Evolutionary conservation across 139 green algal species (phyloP).

Genomic region (Zygnema cylindricum): DNA sequence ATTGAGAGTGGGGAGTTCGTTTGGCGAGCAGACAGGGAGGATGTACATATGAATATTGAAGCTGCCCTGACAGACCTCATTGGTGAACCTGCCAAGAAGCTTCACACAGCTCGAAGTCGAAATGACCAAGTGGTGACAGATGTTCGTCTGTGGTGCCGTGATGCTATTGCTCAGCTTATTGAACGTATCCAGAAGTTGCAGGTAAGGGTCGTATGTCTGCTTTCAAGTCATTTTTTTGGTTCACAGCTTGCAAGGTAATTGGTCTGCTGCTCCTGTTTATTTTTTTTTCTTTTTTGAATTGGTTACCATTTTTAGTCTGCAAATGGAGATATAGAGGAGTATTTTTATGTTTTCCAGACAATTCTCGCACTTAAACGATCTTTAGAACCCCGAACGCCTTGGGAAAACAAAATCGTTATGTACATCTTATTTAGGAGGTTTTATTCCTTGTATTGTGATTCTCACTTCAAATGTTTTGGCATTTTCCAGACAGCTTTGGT

Average conservation of each 20-base stretch:
- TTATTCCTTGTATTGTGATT: too few relatives aligned
- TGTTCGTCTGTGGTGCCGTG: constrained; percentile 90
- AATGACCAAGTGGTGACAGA: constrained; percentile 99
- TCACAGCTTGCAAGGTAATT: too few relatives aligned
- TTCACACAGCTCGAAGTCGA: constrained; percentile 93
- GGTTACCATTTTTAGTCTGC: neutral
- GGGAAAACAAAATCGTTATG: too few relatives aligned
- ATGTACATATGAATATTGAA: constrained; percentile 66
- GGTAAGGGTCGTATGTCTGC: too few relatives aligned
- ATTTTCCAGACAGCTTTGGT: constrained; percentile 50
- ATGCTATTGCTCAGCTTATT: constrained; percentile 80
- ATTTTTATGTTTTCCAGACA: too few relatives aligned
- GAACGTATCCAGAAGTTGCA: constrained; percentile 81
- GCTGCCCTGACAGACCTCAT: constrained; percentile 58
- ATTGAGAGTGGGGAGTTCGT: constrained; percentile 59
- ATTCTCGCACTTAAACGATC: too few relatives aligned
- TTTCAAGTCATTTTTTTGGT: too few relatives aligned
- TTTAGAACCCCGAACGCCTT: too few relatives aligned
- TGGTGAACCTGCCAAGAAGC: constrained; percentile 81
- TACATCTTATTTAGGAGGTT: too few relatives aligned
- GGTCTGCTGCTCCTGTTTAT: too few relatives aligned
- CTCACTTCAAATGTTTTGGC: too few relatives aligned
- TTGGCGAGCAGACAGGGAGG: constrained; percentile 58
- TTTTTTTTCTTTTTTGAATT: neutral
- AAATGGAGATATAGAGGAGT: too few relatives aligned